Evolutionary conservation across 768 basidiomycete species (phyloP).

Genomic region (Chalciporus sphaerocephalus): DNA sequence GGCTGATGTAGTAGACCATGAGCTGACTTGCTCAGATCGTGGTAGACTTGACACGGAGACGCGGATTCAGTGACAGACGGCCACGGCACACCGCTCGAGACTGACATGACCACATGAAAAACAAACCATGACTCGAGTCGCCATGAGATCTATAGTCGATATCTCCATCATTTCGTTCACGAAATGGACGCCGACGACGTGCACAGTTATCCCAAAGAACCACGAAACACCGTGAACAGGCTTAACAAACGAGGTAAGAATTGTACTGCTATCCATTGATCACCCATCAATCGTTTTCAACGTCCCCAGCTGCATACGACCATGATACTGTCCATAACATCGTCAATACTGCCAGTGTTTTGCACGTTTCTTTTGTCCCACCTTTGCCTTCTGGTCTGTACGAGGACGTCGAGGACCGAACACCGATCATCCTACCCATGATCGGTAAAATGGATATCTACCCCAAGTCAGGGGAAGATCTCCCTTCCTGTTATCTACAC

Average conservation of each 20-base stretch:
- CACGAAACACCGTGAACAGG: conserved; percentile 23
- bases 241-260: conserved; percentile 21
- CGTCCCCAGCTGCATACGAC: conserved; percentile 18
- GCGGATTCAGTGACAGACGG: too few species aligned
- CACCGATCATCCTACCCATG: conserved; percentile 25
- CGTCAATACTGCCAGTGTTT: conserved; percentile 20
- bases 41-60: too few species aligned
- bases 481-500: conserved; percentile 20
- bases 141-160: too few species aligned
- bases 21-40: too few species aligned
- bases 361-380: conserved; percentile 24
- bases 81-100: too few species aligned
- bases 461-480: conserved; percentile 3
- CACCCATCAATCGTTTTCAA: not conserved
- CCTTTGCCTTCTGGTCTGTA: conserved; percentile 11
- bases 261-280: not conserved
- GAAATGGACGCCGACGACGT: conserved; percentile 46
- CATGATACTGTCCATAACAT: conserved; percentile 20
- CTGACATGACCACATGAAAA: too few species aligned
- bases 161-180: not conserved
- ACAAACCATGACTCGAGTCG: too few species aligned
- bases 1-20: too few species aligned
- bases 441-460: conserved; percentile 24
- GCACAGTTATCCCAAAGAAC: conserved; percentile 37
- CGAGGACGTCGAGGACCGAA: conserved; percentile 9